Conservation (phyloP, 331 rosid genomes). For the Malus hybrid region DNA sequence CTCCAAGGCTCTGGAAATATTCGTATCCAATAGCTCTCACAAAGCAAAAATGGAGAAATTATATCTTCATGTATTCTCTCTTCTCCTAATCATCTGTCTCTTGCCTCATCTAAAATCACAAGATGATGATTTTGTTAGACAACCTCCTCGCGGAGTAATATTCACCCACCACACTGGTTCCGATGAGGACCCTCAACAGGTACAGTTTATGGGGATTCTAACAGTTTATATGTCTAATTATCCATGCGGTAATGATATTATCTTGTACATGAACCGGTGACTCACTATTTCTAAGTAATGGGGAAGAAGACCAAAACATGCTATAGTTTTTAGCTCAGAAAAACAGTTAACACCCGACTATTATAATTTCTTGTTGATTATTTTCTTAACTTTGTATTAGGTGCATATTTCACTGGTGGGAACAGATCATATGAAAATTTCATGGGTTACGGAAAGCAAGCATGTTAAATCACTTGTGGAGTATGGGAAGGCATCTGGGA, state of each 20-base stretch:
- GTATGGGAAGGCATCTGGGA: conserved; percentile 50
- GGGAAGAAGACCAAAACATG: too few species aligned
- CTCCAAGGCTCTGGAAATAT: background rate
- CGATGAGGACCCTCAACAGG: conserved; percentile 61
- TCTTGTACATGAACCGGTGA: too few species aligned
- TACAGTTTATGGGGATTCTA: background rate
- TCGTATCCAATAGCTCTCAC: background rate
- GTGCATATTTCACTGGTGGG: conserved; percentile 77
- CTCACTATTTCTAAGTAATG: too few species aligned
- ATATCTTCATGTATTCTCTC: too few species aligned
- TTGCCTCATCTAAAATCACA: conserved; percentile 6
- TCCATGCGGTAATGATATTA: too few species aligned
- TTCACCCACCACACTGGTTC: conserved; percentile 31
- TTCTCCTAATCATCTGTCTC: too few species aligned
- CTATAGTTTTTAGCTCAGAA: too few species aligned
- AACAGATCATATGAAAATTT: conserved; percentile 47
- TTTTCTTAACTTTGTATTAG: conserved; percentile 8
- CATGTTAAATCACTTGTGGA: conserved; percentile 35
- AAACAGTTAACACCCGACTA: too few species aligned
- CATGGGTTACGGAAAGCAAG: conserved; percentile 57
- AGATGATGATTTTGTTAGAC: conserved; percentile 29
- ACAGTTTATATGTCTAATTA: background rate
- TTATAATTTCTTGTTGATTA: background rate
- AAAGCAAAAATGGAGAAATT: background rate
- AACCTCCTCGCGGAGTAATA: conserved; percentile 33